phyloP scores from a whole-genome alignment of 768 basidiomycete species.

The Cystofilobasidium bisporidii region DNA sequence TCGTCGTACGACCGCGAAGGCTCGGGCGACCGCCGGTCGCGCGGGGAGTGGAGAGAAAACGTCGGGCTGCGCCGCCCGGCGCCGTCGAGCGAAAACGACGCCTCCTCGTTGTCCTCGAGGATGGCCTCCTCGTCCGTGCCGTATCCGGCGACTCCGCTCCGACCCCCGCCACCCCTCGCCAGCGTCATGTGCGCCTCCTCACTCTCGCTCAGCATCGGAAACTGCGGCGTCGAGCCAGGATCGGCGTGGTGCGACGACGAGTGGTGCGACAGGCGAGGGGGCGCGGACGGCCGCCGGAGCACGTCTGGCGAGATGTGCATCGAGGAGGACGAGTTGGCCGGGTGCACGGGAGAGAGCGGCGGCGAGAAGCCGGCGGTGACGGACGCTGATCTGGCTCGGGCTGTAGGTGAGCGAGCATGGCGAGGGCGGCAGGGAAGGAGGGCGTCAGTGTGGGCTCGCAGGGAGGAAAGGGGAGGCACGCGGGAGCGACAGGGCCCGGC shows the following conservation, averaged over 20 bases:
- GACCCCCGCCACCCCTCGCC: slow-evolving; percentile 20
- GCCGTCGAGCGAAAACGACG: slow-evolving; percentile 48
- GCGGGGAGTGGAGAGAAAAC: neutral
- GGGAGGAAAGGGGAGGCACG: neutral
- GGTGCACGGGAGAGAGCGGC: slow-evolving; percentile 7
- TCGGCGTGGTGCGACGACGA: slow-evolving; percentile 39
- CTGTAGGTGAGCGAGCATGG: slow-evolving; percentile 28
- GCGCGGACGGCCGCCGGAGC: slow-evolving; percentile 4
- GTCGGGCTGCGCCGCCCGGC: slow-evolving; percentile 23
- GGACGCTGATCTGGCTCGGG: slow-evolving; percentile 32
- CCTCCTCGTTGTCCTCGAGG: slow-evolving; percentile 34
- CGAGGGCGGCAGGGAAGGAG: slow-evolving; percentile 42
- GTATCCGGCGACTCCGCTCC: slow-evolving; percentile 10
- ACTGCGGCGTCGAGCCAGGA: slow-evolving; percentile 37
- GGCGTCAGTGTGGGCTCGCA: no score
- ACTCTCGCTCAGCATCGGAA: slow-evolving; percentile 46
- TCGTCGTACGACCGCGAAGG: neutral
- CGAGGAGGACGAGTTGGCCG: slow-evolving; percentile 5
- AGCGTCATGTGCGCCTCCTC: slow-evolving; percentile 44
- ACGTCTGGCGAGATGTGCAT: slow-evolving; percentile 1
- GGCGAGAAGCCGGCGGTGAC: slow-evolving; percentile 21
- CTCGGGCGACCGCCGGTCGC: neutral
- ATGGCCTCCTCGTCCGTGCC: slow-evolving; percentile 39
- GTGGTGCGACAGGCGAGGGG: slow-evolving; percentile 27
- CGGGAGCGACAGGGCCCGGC: neutral